These are phyloP conservation scores for Lachnellula subtilissima DNA, from an alignment of 2,329 filamentous ascomycete genomes.

Conservation along the genomic window DNA sequence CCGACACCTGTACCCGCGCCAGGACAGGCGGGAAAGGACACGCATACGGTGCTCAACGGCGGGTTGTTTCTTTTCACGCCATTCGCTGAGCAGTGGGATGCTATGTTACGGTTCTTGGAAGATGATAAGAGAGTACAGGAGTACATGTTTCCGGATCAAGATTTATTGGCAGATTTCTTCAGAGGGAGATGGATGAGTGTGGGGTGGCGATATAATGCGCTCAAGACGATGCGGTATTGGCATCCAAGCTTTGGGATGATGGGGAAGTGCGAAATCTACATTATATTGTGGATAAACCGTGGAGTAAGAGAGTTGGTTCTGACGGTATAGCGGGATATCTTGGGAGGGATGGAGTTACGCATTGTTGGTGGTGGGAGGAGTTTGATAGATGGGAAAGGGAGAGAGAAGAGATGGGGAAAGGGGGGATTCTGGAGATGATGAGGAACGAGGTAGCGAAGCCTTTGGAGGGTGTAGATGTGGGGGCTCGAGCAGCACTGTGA, in stretches of 20 bases:
- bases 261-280: constrained; percentile 52
- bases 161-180: constrained; percentile 50
- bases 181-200: constrained; percentile 48
- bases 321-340: constrained; percentile 36
- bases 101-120: constrained; percentile 31
- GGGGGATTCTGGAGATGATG: constrained; percentile 10
- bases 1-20: constrained; percentile 32
- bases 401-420: constrained; percentile 6
- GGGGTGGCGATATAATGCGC: constrained; percentile 56
- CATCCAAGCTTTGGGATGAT: constrained; percentile 50
- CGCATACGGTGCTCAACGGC: constrained; percentile 45
- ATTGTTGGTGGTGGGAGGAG: constrained; percentile 50
- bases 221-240: constrained; percentile 54
- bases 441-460: background rate
- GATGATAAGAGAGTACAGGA: constrained; percentile 12
- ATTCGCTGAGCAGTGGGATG: constrained; percentile 35
- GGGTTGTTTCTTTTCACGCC: constrained; percentile 49
- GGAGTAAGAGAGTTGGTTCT: constrained; percentile 42
- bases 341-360: constrained; percentile 46
- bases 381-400: constrained; percentile 39
- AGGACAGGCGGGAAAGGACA: constrained; percentile 26
- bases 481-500: background rate
- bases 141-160: constrained; percentile 54
- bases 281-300: constrained; percentile 58
- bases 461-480: background rate